Conservation (phyloP, 1,139 yeast species). For the Meyerozyma smithsonii region DNA sequence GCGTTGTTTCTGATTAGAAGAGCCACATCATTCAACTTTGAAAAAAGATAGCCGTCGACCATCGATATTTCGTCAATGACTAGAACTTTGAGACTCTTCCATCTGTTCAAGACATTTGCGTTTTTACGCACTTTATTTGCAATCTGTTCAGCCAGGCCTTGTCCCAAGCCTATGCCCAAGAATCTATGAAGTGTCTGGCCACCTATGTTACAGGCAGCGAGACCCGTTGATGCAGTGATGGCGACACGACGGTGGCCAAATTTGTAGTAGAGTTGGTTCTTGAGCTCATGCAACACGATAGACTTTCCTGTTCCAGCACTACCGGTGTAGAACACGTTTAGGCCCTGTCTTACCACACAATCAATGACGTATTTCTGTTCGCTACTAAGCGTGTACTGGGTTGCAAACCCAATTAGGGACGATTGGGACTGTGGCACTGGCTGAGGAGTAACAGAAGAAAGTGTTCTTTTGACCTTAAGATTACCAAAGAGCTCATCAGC, state of each 20-base stretch:
- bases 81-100: constrained; percentile 60
- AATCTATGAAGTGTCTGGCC: constrained; percentile 79
- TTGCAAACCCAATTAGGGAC: not conserved
- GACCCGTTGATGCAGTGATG: constrained; percentile 86
- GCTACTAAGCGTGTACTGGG: constrained; percentile 21
- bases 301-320: constrained; percentile 89
- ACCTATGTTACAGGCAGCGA: constrained; percentile 85
- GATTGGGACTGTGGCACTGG: not conserved
- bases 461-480: not conserved
- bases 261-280: constrained; percentile 33
- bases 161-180: constrained; percentile 75
- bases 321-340: constrained; percentile 68
- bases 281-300: constrained; percentile 58
- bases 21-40: constrained; percentile 62
- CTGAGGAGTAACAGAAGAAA: not conserved
- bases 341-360: constrained; percentile 52
- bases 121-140: constrained; percentile 44
- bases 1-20: constrained; percentile 39
- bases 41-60: constrained; percentile 67
- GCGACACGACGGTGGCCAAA: constrained; percentile 54
- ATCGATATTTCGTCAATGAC: constrained; percentile 81
- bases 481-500: not conserved
- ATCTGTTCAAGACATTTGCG: constrained; percentile 40
- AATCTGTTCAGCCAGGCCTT: constrained; percentile 40
- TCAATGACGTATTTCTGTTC: constrained; percentile 71